phyloP scores from a whole-genome alignment of 2,329 filamentous ascomycete species.

The Beauveria rudraprayagi region DNA sequence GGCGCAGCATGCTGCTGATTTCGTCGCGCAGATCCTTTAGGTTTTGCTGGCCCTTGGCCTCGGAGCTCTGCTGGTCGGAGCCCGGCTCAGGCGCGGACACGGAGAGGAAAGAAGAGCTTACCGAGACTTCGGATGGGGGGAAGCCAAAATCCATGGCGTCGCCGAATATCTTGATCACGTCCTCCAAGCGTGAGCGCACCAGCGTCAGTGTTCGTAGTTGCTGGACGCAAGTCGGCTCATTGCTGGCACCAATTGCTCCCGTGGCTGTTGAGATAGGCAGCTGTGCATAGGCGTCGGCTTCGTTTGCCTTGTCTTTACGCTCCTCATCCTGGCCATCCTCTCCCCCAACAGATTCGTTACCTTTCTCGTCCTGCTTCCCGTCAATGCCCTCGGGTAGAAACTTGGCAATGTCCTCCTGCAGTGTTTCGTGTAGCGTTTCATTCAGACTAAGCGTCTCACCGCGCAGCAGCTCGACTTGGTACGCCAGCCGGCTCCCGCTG shows the following conservation, averaged over 20 bases:
- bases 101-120: constrained; percentile 79
- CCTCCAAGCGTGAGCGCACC: constrained; percentile 76
- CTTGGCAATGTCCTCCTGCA: constrained; percentile 63
- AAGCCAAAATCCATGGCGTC: constrained; percentile 94
- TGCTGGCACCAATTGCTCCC: constrained; percentile 14
- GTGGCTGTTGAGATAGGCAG: background rate
- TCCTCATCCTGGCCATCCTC: constrained; percentile 6
- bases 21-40: constrained; percentile 63
- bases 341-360: constrained; percentile 20
- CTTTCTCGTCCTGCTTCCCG: constrained; percentile 5
- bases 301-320: constrained; percentile 11
- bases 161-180: constrained; percentile 84
- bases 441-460: constrained; percentile 77
- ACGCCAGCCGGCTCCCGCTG: constrained; percentile 79
- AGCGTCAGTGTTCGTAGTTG: constrained; percentile 75
- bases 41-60: constrained; percentile 83
- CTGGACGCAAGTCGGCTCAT: constrained; percentile 61
- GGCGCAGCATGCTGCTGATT: constrained; percentile 57
- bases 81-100: constrained; percentile 78
- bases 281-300: background rate
- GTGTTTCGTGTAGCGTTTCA: constrained; percentile 65
- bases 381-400: constrained; percentile 55
- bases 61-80: constrained; percentile 55
- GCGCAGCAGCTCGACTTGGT: constrained; percentile 88
- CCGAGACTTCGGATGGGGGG: constrained; percentile 76